Evolutionary conservation across 768 basidiomycete genomes (phyloP), one percentile per base, ranked within the genome.

Genomic region (Lactarius deliciosus): DNA sequence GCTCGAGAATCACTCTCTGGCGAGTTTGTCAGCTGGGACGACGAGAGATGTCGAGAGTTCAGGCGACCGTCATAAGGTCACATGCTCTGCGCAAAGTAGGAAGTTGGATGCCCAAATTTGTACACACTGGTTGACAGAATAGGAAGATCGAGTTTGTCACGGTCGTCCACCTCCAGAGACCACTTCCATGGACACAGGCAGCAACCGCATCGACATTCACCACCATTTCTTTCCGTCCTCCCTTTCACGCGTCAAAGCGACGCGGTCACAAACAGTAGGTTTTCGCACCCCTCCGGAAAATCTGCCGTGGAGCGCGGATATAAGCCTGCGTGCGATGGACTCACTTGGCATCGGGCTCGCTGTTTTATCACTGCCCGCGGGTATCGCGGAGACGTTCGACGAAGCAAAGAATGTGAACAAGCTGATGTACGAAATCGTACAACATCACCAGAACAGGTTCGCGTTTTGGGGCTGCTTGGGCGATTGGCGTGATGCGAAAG

Each of bases 21-120:
- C 28, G 78, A 86, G 72, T 98, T 94, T 73, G 79, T 96, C 63
- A 86, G 81, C 72, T 96, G 94, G 92, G 84, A 92, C 72, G 83
- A 84, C 28, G 86, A 87, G 30, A 85, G 85, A 68, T 91, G 89
- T 75, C 80, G 78, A 73, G 78, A 81, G 10, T 90, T 85, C 75
- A 79, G 82, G 69, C 65, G 71, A 13, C 61, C 45, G 16, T 57
- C 68, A 34, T 74, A 60, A 69, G 36, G 40, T 63, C 58, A 67
- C 18, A 34, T 40, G 11, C 18, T 11, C 18, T 60, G 54, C 45
- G 5, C 34, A 10, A 55, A 60, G 38, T 60, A 40, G 54, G 68
- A 68, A 69, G 65, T 38, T 43, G 50, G 28, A 64, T 69, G 8
- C 18, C 64, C 59, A 64, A 20, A 72, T 65, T 15, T 58, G 50